A percentile compares a stretch with the other conserved stretches of the same genome.
These are phyloP conservation scores for Aspergillus fructus DNA, from an alignment of 2,329 filamentous ascomycete species.

Conservation along the genomic window DNA sequence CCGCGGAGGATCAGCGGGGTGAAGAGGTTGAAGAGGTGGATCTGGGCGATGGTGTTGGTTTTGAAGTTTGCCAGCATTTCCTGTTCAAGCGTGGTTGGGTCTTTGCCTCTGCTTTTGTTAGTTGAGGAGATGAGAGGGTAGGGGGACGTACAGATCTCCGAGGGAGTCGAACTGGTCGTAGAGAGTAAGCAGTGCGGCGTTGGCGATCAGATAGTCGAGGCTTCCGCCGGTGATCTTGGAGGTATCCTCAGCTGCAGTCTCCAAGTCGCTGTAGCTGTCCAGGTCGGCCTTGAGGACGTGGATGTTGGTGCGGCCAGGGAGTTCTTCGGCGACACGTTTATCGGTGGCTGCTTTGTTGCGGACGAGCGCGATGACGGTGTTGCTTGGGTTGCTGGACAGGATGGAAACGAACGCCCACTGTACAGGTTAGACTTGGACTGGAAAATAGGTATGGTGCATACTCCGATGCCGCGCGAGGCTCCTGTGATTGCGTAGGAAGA, in stretches of 20 bases:
- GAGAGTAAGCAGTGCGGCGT: background rate
- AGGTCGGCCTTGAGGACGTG: constrained; percentile 4
- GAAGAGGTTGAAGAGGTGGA: constrained; percentile 47
- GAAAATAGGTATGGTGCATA: no score
- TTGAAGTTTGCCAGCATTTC: background rate
- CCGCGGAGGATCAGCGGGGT: constrained; percentile 55
- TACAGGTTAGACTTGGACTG: background rate
- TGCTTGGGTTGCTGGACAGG: background rate
- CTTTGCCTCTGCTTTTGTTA: background rate
- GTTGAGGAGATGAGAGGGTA: background rate
- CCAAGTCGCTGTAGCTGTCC: background rate
- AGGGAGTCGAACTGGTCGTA: background rate
- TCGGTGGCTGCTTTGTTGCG: constrained; percentile 4
- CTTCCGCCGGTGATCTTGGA: constrained; percentile 36
- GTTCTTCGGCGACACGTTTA: background rate
- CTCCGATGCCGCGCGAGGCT: constrained; percentile 1
- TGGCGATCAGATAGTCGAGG: background rate
- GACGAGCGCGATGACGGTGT: constrained; percentile 5
- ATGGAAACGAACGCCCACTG: constrained; percentile 2
- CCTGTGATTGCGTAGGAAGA: constrained; percentile 7
- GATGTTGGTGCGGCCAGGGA: background rate
- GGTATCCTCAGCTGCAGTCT: constrained; percentile 20
- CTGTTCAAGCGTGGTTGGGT: background rate
- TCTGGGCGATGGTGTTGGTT: background rate
- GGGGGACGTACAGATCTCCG: background rate